Conservation (phyloP, 176 grass and related monocot species). For the Canna indica region DNA sequence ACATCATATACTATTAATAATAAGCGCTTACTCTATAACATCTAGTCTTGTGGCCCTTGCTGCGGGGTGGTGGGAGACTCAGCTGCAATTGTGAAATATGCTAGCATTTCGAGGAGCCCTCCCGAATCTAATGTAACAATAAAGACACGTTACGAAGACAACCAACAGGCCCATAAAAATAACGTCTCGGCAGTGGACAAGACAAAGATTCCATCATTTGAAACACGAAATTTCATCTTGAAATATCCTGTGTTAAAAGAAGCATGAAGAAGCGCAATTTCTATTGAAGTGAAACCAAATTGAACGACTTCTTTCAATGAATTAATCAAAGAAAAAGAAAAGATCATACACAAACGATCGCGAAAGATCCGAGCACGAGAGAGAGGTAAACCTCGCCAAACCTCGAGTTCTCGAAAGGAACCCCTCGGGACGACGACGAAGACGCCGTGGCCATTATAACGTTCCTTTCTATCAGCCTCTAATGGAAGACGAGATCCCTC, state of each 20-base stretch:
- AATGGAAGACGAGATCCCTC: neutral
- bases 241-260: neutral
- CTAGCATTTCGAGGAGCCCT: neutral
- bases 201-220: too few species aligned
- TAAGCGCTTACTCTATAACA: too few species aligned
- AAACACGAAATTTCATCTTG: neutral
- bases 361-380: too few species aligned
- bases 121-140: neutral
- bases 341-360: neutral
- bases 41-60: slow-evolving; percentile 51
- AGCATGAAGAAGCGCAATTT: neutral
- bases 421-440: neutral
- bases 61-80: slow-evolving; percentile 79
- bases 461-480: neutral
- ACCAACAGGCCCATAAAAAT: too few species aligned
- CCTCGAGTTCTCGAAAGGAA: too few species aligned
- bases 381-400: too few species aligned
- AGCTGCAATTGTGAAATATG: slow-evolving; percentile 63
- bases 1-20: too few species aligned
- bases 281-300: neutral
- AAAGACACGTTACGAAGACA: too few species aligned
- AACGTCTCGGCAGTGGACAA: too few species aligned
- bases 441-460: neutral
- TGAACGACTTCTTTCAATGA: neutral
- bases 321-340: neutral